Base-by-base conservation (phyloP, 2,329 filamentous ascomycete species). In the Stemphylium vesicarium region DNA sequence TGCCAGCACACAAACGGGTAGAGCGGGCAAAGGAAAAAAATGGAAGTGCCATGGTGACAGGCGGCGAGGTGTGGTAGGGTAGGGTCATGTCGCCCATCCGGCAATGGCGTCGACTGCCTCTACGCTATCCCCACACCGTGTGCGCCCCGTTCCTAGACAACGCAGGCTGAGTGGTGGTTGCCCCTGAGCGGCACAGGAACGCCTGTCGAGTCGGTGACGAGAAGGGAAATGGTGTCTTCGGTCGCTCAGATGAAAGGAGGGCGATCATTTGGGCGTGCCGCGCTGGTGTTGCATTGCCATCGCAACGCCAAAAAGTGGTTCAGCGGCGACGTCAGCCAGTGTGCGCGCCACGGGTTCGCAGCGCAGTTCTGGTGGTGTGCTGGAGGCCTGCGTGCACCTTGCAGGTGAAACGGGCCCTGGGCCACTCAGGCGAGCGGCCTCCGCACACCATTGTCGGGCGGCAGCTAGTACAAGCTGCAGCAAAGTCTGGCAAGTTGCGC, bases 191-290 rank as follows among this genome's bases (percentile, higher is more conserved):
- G 52, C 54, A 46, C 47, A 41, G 24, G 39, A 52, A 42, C 43
- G 41, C 31, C 43, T 48, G 50, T 40, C 50, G 41, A 31, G 50
- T 36, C 37, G 39, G 43, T 18, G 39, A 45, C 50, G 26, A 50
- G 32, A 53, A 22, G 13, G 50, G 59, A 49, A 22, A 32, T 43
- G 48, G 48, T 37, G 35, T n/a, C 42, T 16, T 29, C 31, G 9
- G 47, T 35, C 20, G 40, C 48, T n/a, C 33, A 64, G 63, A 67
- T 65, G 63, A 65, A 61, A 60, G 63, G 62, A 59, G 41, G 59
- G 44, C 40, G 55, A 63, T 64, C 51, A 41, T 22, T 46, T 29
- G 4, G 26, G 53, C 56, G 51, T 53, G 46, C 60, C 54, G 53
- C 54, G 42, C 55, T 43, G 24, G 22, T 22, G 22, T 24, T 8